These are phyloP conservation scores for Tricladium varicosporioides DNA, from an alignment of 2,329 filamentous ascomycete genomes.

Conservation along the genomic window DNA sequence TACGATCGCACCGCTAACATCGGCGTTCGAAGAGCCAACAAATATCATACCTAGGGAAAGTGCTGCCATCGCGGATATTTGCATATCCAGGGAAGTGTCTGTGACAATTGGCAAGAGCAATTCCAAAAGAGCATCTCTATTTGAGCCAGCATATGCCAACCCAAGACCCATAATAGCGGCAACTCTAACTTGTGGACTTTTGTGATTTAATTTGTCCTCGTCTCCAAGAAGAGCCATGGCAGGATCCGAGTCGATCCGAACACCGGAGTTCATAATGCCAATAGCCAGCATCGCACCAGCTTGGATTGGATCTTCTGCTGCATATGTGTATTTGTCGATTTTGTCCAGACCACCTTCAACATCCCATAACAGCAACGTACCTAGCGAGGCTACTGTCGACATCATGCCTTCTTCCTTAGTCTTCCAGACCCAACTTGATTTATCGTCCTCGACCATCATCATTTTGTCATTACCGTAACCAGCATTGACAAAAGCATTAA, in stretches of 20 bases:
- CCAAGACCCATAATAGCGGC: slow-evolving; percentile 95
- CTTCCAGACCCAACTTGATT: slow-evolving; percentile 97
- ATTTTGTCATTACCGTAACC: slow-evolving; percentile 96
- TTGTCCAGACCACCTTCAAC: slow-evolving; percentile 88
- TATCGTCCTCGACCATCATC: slow-evolving; percentile 88
- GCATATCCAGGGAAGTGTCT: slow-evolving; percentile 85
- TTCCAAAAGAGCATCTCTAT: slow-evolving; percentile 85
- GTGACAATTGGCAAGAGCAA: slow-evolving; percentile 81
- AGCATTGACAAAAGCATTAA: slow-evolving; percentile 95
- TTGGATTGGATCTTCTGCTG: slow-evolving; percentile 77
- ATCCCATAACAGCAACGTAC: slow-evolving; percentile 90
- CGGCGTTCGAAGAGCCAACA: slow-evolving; percentile 86
- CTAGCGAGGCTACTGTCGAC: slow-evolving; percentile 90
- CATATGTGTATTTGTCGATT: slow-evolving; percentile 92
- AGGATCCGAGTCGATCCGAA: slow-evolving; percentile 84
- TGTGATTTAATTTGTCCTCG: slow-evolving; percentile 72
- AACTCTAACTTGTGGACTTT: slow-evolving; percentile 74
- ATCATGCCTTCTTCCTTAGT: slow-evolving; percentile 98
- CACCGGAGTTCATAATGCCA: slow-evolving; percentile 93
- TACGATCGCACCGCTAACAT: slow-evolving; percentile 89
- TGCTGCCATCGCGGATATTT: slow-evolving; percentile 93
- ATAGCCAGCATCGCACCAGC: slow-evolving; percentile 91
- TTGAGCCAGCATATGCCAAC: slow-evolving; percentile 89
- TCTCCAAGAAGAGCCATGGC: slow-evolving; percentile 85
- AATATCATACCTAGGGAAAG: slow-evolving; percentile 87